Conservation (phyloP, 495 filamentous ascomycete genomes). For the Clavariopsis aquatica region DNA sequence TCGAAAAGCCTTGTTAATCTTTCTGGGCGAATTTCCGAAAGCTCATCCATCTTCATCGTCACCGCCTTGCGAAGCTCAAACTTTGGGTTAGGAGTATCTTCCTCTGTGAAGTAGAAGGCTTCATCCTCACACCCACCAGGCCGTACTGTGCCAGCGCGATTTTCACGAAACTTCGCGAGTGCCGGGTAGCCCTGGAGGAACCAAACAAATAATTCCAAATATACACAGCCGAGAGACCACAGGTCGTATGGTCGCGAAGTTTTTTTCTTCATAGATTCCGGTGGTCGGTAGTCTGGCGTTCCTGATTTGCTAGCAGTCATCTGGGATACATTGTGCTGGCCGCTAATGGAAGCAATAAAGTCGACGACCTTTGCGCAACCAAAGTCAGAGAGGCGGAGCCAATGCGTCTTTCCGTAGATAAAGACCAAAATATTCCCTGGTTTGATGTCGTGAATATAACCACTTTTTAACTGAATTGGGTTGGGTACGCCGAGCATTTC, state of each 20-base stretch:
- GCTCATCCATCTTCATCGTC: background rate
- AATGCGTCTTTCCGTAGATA: background rate
- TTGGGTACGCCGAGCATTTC: background rate
- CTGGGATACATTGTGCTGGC: slow-evolving; percentile 5
- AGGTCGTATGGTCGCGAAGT: slow-evolving; percentile 22
- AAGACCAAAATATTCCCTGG: slow-evolving; percentile 19
- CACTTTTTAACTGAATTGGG: background rate
- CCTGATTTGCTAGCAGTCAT: slow-evolving; percentile 2
- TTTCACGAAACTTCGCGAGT: background rate
- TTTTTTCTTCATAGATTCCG: slow-evolving; percentile 3
- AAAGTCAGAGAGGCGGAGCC: slow-evolving; percentile 14
- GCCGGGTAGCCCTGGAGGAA: slow-evolving; percentile 11
- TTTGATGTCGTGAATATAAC: slow-evolving; percentile 25
- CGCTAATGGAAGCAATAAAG: slow-evolving; percentile 10
- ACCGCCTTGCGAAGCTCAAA: background rate
- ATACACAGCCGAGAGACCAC: slow-evolving; percentile 18
- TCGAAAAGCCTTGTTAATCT: background rate
- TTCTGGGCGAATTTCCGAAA: background rate
- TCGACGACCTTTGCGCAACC: slow-evolving; percentile 14
- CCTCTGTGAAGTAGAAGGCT: slow-evolving; percentile 6
- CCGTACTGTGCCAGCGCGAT: background rate
- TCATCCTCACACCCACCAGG: slow-evolving; percentile 4
- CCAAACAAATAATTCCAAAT: slow-evolving; percentile 17
- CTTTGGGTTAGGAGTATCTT: background rate
- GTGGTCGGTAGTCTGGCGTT: slow-evolving; percentile 12